phyloP scores from a whole-genome alignment of 768 basidiomycete species.

The Agrocybe pediades region DNA sequence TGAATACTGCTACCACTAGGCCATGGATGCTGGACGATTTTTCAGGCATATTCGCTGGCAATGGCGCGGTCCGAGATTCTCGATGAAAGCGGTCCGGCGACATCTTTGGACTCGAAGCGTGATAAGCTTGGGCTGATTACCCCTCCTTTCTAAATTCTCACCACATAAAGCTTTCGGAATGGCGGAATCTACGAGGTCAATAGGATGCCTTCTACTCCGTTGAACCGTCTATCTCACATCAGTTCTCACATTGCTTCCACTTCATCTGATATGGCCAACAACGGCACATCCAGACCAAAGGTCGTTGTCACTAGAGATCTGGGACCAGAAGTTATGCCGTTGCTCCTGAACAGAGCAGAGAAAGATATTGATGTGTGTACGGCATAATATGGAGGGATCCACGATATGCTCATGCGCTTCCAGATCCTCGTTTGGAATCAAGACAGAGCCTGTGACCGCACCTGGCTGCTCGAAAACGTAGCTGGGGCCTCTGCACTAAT shows the following conservation, averaged over 20 bases:
- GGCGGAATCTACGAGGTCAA: conserved; percentile 6
- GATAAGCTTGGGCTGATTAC: not conserved
- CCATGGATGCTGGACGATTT: too few relatives aligned
- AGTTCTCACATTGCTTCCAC: conserved; percentile 1
- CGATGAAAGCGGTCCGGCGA: not conserved
- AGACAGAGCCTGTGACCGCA: conserved; percentile 54
- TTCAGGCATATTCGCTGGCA: too few relatives aligned
- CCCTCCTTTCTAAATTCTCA: not conserved
- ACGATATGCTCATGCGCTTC: not conserved
- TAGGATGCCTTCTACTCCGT: conserved; percentile 16
- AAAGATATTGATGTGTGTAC: conserved; percentile 53
- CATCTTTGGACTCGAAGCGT: not conserved
- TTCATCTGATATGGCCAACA: not conserved
- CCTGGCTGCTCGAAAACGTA: conserved; percentile 77
- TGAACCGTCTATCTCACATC: conserved; percentile 19
- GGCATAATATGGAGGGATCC: not conserved
- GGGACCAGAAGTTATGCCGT: conserved; percentile 64
- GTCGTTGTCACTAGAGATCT: conserved; percentile 64
- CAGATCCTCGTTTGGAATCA: conserved; percentile 49
- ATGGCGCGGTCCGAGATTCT: not conserved
- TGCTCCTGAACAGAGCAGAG: conserved; percentile 35
- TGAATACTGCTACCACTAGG: too few relatives aligned
- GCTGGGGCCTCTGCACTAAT: conserved; percentile 64
- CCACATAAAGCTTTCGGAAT: not conserved
- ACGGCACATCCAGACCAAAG: conserved; percentile 24